Conservation (phyloP, 192 early-diverging fungal genomes). For the Backusella australiensis region DNA sequence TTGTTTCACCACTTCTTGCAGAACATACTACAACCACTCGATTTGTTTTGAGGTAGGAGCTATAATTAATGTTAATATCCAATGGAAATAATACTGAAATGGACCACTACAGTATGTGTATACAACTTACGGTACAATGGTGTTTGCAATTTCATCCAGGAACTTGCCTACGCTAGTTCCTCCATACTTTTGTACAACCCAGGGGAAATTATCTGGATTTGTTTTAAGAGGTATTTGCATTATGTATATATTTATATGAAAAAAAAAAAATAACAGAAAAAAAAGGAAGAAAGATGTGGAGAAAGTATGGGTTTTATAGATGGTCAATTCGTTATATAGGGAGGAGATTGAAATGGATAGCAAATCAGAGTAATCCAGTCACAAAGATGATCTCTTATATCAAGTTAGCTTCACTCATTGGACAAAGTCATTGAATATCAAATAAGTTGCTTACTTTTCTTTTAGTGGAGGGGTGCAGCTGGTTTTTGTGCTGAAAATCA, state of each 20-base stretch:
- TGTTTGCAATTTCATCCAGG: slow-evolving; percentile 53
- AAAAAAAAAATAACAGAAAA: background rate
- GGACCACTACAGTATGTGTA: background rate
- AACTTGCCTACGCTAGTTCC: slow-evolving; percentile 87
- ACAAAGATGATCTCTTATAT: background rate
- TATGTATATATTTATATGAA: background rate
- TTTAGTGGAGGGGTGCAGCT: background rate
- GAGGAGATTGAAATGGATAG: background rate
- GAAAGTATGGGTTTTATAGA: background rate
- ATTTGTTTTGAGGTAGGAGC: slow-evolving; percentile 49
- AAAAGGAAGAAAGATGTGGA: background rate
- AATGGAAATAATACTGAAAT: background rate
- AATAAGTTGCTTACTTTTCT: background rate
- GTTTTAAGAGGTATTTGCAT: background rate
- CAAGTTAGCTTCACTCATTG: background rate
- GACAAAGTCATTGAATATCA: background rate
- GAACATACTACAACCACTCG: slow-evolving; percentile 82
- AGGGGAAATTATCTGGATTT: slow-evolving; percentile 34
- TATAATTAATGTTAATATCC: background rate
- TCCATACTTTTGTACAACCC: slow-evolving; percentile 81
- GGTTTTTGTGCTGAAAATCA: background rate
- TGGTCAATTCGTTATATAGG: background rate
- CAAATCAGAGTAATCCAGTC: slow-evolving; percentile 3
- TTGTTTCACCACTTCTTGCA: slow-evolving; percentile 79
- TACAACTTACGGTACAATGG: slow-evolving; percentile 71